phyloP scores from a whole-genome alignment of 1,284 basidiomycete genomes.

The Chalciporus sp. region DNA sequence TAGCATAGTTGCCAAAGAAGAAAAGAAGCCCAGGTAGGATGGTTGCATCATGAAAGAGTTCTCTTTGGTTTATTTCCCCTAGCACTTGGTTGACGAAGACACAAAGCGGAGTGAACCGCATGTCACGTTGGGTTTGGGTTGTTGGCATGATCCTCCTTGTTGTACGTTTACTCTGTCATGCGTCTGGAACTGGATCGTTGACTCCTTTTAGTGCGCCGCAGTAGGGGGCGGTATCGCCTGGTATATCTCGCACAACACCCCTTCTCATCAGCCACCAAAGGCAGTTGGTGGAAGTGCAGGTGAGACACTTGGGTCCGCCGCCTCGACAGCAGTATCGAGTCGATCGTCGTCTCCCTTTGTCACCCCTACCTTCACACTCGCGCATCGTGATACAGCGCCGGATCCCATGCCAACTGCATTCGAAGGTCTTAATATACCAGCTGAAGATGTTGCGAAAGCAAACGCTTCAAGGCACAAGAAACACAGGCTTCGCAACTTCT shows the following conservation, averaged over 20 bases:
- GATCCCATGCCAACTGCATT: slow-evolving; percentile 17
- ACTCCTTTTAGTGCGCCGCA: slow-evolving; percentile 43
- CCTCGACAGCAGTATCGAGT: slow-evolving; percentile 17
- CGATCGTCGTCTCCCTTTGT: slow-evolving; percentile 29
- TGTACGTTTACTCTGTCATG: slow-evolving; percentile 36
- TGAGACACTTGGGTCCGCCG: slow-evolving; percentile 36
- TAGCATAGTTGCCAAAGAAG: slow-evolving; percentile 77
- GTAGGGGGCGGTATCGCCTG: slow-evolving; percentile 60
- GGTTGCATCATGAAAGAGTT: background rate
- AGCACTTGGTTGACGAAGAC: slow-evolving; percentile 73
- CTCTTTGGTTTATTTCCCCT: slow-evolving; percentile 7
- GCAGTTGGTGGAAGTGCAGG: slow-evolving; percentile 69
- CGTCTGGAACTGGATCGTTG: background rate
- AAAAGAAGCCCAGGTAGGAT: slow-evolving; percentile 58
- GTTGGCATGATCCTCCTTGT: slow-evolving; percentile 60
- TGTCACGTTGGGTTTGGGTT: slow-evolving; percentile 72
- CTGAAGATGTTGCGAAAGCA: slow-evolving; percentile 4
- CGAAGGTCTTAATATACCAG: slow-evolving; percentile 3
- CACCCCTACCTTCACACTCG: slow-evolving; percentile 52
- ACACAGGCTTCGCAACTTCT: slow-evolving; percentile 12
- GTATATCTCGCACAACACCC: slow-evolving; percentile 55
- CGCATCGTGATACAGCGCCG: slow-evolving; percentile 25
- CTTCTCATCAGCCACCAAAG: slow-evolving; percentile 52
- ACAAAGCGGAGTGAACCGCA: slow-evolving; percentile 47
- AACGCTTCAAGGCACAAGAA: slow-evolving; percentile 15